Base-by-base conservation (phyloP, 805 yeast genomes). In the Cyberlindnera lachancei region DNA sequence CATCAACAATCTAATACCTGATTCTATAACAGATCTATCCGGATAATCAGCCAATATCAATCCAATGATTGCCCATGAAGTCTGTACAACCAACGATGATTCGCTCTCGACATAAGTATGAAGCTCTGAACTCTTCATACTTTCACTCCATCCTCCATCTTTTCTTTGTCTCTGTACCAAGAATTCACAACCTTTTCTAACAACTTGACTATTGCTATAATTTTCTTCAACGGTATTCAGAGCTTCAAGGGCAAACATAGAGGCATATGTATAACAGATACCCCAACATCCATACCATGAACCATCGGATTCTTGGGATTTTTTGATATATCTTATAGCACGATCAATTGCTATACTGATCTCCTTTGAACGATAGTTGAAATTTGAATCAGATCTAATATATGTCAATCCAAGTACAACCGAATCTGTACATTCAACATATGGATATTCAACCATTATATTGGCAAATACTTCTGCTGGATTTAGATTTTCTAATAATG, bases 201-300 rank as follows among this genome's bases (percentile, higher is more conserved):
- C 94, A 3, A 61, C 55, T 6, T 63, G 70, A 24, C 80, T 73
- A 46, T 79, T 85, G 1, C 49, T 50, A 53, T 87, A 90, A 3
- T 50, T 61, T 36, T 69, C 68, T 2, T 78, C 84, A 18, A 80
- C 79, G 4, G 90, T 73, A 18, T 74, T 64, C 30, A 92, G 65
- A 0, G 97, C 97, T 47, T 92, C 99, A 18, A 92, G 58, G 0
- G 99, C 99, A 70, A 92, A 92, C 98, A 92, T 92, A 2, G 87
- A 83, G 0, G 97, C 97, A 56, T 92, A 92, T 0, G 96, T 84
- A 53, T 69, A 87, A 53, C 99, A 92, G 5, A 92, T 79, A 23
- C 98, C 99, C 99, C 99, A 92, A 25, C 86, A 77, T 1, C 99
- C 99, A 55, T 88, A 94, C 97, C 97, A 92, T 11, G 94, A 78